A percentile compares a stretch with the other conserved stretches of the same genome.
phyloP scores from a whole-genome alignment of 225 moss, liverwort and hornwort species.

The Neckera pumila region DNA sequence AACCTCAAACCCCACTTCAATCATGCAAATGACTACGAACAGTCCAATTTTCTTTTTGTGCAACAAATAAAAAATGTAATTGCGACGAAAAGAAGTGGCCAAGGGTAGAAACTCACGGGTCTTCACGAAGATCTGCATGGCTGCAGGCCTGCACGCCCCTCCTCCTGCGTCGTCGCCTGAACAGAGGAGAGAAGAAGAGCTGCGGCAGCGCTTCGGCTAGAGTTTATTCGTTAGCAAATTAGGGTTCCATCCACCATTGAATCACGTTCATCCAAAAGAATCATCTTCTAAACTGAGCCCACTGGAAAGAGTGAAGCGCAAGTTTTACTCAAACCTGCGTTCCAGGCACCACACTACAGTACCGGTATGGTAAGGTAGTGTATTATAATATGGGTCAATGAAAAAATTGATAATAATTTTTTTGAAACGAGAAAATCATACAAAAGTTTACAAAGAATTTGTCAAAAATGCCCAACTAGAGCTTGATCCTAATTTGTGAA shows the following conservation, averaged over 20 bases:
- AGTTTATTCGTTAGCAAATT: background rate
- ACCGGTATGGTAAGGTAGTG: too few relatives aligned
- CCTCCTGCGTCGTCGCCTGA: constrained; percentile 15
- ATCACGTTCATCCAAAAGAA: background rate
- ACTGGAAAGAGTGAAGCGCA: background rate
- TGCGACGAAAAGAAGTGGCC: background rate
- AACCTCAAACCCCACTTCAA: background rate
- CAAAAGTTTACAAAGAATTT: too few relatives aligned
- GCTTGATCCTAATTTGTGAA: too few relatives aligned
- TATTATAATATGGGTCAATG: too few relatives aligned
- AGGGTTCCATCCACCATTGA: background rate
- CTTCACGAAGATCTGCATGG: constrained; percentile 81
- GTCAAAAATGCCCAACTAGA: too few relatives aligned
- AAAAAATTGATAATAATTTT: too few relatives aligned
- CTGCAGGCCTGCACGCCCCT: constrained; percentile 10
- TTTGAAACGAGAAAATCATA: too few relatives aligned
- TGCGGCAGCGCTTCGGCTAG: background rate
- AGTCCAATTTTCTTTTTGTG: background rate
- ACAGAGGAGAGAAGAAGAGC: background rate
- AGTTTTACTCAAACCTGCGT: background rate
- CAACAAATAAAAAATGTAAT: background rate
- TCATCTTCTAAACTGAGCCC: background rate
- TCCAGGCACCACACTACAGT: too few relatives aligned
- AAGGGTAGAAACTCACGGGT: constrained; percentile 29
- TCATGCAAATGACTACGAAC: background rate